Base-by-base conservation (phyloP, 805 yeast genomes). In the Jamesozyma gamospora region DNA sequence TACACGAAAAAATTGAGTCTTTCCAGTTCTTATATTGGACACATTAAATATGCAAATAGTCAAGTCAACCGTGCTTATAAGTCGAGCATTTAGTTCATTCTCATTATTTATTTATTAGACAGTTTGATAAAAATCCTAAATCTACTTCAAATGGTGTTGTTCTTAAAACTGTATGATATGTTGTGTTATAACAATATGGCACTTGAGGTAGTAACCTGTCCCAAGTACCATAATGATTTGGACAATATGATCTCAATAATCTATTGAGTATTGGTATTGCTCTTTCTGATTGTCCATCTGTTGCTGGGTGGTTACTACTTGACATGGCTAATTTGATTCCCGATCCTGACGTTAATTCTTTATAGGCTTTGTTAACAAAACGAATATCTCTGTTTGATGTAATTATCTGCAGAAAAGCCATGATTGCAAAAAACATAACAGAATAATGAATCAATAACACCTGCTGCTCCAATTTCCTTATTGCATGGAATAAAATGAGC, bases 361-460 rank as follows among this genome's bases (percentile, higher is more conserved):
- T 21, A 29, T 40, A 43, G 13, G 17, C 14, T 4, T 28, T 17
- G 6, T 33, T 11, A 11, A 36, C 25, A 19, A 42, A 36, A 13
- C 37, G 15, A 13, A 24, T 36, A 30, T 42, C 45, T 40, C 45
- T 29, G 25, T 39, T 43, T 8, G 27, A 16, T 13, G 40, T 26
- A 6, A 37, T 37, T 4, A 35, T 35, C 12, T 19, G 15, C 6
- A 48, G 51, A 25, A n/a, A 45, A 45, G 4, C 46, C 45, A 33
- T 49, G 47, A 30, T 41, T 44, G 4, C 39, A n/a, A 25, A 48
- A 46, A 13, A 44, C 32, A 28, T 35, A 42, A 2, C 45, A 25
- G 32, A 39, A 43, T 4, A 44, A 25, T 11, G 38, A 6, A n/a
- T 50, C 45, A 15, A 48, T 39, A 5, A 42, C 41, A 30, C 38